A percentile compares a stretch with the other conserved stretches of the same genome.
Conservation (phyloP, 148 eudicot species). For the Nepenthes gracilis region DNA sequence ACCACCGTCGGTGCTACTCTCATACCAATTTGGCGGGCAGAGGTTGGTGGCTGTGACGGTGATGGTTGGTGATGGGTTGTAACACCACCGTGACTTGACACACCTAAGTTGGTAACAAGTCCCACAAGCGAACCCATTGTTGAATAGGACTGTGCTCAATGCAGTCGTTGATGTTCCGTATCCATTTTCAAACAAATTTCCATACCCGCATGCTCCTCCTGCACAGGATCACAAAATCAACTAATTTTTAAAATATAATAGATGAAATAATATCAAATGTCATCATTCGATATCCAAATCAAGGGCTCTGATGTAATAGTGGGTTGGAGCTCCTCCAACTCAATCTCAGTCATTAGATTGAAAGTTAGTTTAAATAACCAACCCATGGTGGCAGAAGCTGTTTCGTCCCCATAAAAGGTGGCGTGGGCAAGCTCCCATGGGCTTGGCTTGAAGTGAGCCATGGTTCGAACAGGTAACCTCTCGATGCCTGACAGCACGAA, state of each 20-base stretch:
- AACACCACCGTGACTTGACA: conserved; percentile 48
- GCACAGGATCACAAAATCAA: neutral
- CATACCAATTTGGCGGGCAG: conserved; percentile 76
- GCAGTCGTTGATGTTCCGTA: conserved; percentile 80
- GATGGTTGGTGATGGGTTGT: conserved; percentile 17
- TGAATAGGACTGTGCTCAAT: conserved; percentile 63
- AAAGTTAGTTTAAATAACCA: neutral
- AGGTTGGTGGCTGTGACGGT: conserved; percentile 79
- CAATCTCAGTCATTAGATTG: no score
- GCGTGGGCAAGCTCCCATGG: conserved; percentile 56
- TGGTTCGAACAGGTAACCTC: neutral
- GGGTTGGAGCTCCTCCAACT: neutral
- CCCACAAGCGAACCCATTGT: conserved; percentile 73
- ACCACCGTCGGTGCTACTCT: conserved; percentile 57
- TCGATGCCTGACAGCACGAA: neutral
- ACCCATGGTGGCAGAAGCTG: conserved; percentile 71
- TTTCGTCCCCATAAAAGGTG: conserved; percentile 73
- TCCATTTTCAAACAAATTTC: conserved; percentile 51
- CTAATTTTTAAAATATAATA: neutral
- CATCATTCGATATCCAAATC: neutral
- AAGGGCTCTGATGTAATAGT: neutral
- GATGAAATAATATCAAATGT: neutral
- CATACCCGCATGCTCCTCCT: conserved; percentile 96
- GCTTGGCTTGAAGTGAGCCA: conserved; percentile 8
- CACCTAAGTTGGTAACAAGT: conserved; percentile 58